phyloP scores from a whole-genome alignment of 192 early-diverging fungal species.

The Coemansia sp. region DNA sequence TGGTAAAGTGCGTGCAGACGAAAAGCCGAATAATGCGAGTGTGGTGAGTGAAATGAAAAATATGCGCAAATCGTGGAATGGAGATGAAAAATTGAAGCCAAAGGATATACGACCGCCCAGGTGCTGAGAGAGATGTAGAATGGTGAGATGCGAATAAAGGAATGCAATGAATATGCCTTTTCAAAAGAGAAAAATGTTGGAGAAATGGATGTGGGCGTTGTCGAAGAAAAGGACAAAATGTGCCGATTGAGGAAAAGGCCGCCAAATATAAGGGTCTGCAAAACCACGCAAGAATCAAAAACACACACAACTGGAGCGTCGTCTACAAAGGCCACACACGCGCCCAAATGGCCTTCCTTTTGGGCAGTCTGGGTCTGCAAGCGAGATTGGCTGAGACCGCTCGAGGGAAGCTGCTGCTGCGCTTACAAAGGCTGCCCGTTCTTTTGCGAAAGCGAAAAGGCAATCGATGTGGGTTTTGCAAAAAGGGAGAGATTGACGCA shows the following conservation, averaged over 20 bases:
- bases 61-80: neutral
- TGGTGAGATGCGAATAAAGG: constrained; percentile 11
- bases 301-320: neutral
- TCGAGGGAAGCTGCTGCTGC: neutral
- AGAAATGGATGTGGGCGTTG: constrained; percentile 10
- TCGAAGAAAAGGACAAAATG: constrained; percentile 6
- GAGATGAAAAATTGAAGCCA: neutral
- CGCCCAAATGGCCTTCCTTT: constrained; percentile 11
- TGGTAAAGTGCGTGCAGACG: neutral
- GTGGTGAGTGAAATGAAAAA: constrained; percentile 6
- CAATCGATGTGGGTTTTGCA: constrained; percentile 15
- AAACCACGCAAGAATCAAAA: constrained; percentile 1
- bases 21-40: constrained; percentile 2
- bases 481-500: constrained; percentile 13
- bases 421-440: constrained; percentile 8
- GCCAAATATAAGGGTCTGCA: constrained; percentile 10
- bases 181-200: constrained; percentile 9
- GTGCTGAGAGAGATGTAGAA: neutral
- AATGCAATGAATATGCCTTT: constrained; percentile 25
- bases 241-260: neutral
- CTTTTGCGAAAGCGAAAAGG: constrained; percentile 14
- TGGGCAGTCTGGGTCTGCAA: neutral
- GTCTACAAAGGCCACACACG: constrained; percentile 14
- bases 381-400: constrained; percentile 5
- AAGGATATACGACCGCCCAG: neutral